Conservation (phyloP, 2,329 filamentous ascomycete species). For the Celoporthe dispersa region DNA sequence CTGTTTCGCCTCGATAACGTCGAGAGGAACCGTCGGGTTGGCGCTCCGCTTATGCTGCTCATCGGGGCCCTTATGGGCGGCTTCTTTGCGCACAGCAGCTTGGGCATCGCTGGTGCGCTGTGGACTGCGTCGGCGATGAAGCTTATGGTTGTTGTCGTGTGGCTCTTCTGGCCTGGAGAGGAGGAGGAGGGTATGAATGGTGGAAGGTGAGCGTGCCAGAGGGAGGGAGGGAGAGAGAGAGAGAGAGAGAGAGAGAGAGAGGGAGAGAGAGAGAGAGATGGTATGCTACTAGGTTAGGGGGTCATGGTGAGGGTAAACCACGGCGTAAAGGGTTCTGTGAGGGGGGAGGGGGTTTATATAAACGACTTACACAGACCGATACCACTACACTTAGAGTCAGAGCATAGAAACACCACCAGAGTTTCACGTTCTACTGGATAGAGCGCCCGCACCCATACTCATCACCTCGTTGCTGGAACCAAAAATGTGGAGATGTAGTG, state of each 20-base stretch:
- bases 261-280: too few relatives aligned
- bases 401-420: neutral
- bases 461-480: neutral
- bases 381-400: neutral
- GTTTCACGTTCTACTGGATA: neutral
- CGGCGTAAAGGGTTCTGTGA: neutral
- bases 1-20: constrained; percentile 50
- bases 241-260: too few relatives aligned
- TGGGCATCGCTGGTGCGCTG: constrained; percentile 58
- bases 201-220: neutral
- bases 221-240: neutral
- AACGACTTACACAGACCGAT: neutral
- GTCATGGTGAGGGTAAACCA: too few relatives aligned
- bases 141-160: constrained; percentile 57
- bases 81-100: constrained; percentile 49
- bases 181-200: constrained; percentile 38
- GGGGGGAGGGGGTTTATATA: neutral
- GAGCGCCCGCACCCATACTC: too few relatives aligned
- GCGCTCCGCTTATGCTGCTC: constrained; percentile 54
- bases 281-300: too few relatives aligned
- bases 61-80: constrained; percentile 56
- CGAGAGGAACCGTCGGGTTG: constrained; percentile 56
- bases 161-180: constrained; percentile 64
- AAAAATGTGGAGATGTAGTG: neutral
- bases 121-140: constrained; percentile 66